Evolutionary conservation across 2,329 filamentous ascomycete species (phyloP).

Genomic region (Parastagonospora nodorum): DNA sequence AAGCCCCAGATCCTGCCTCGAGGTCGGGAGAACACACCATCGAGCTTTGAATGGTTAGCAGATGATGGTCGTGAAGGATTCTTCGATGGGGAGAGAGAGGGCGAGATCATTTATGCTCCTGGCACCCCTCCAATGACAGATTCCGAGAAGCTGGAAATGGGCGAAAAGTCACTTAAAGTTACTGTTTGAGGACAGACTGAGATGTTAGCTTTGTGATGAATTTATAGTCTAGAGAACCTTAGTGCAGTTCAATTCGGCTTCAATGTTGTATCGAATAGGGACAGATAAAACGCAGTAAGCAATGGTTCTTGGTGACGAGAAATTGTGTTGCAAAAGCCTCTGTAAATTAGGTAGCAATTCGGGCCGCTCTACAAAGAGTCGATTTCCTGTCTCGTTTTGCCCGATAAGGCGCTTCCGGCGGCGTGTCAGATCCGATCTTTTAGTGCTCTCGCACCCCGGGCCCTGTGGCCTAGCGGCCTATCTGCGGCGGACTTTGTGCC

Average conservation of each 20-base stretch:
- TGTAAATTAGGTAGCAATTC: too few relatives aligned
- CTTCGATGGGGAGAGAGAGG: slow-evolving; percentile 33
- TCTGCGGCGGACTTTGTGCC: neutral
- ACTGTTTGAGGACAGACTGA: neutral
- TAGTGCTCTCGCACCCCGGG: too few relatives aligned
- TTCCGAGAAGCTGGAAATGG: slow-evolving; percentile 12
- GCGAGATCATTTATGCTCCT: slow-evolving; percentile 13
- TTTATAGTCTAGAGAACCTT: too few relatives aligned
- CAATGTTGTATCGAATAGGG: too few relatives aligned
- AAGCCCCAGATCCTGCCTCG: slow-evolving; percentile 24
- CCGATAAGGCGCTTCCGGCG: slow-evolving; percentile 7
- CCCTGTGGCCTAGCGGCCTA: neutral
- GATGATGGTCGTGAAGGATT: slow-evolving; percentile 34
- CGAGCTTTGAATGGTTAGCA: slow-evolving; percentile 29
- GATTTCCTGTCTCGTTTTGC: neutral
- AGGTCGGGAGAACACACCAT: slow-evolving; percentile 22
- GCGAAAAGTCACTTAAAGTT: slow-evolving; percentile 14
- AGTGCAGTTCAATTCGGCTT: too few relatives aligned
- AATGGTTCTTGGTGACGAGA: too few relatives aligned
- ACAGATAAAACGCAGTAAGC: too few relatives aligned
- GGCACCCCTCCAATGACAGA: slow-evolving; percentile 18
- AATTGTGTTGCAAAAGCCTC: too few relatives aligned
- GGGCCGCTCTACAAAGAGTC: too few relatives aligned
- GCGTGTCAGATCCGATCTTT: slow-evolving; percentile 1
- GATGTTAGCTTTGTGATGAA: too few relatives aligned